Base-by-base conservation (phyloP, 352 stramenopile species). In the Phytophthora fragariaefolia region DNA sequence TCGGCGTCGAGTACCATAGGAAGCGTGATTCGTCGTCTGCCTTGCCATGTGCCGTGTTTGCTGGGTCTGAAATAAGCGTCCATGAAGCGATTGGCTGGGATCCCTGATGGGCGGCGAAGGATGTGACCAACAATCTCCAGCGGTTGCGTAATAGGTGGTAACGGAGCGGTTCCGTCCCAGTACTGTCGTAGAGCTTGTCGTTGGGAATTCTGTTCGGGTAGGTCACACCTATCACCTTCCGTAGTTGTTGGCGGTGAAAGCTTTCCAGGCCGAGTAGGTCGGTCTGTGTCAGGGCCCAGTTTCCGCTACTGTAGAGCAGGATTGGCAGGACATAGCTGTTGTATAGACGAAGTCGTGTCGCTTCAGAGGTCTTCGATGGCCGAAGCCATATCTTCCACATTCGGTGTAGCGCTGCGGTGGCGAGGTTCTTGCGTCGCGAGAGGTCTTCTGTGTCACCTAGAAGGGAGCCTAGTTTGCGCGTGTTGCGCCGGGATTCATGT, bases 381-480 rank as follows among this genome's bases (percentile, higher is more conserved):
- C 53, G 62, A 34, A 64, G n/a, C 45, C 62, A 69, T 13, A 70
- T n/a, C 6, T 36, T 59, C 62, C 45, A 69, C 34, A 63, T 51
- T 0, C 36, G 62, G 22, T 63, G 47, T 1, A 70, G 48, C 12
- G 62, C 53, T 22, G 62, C 54, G 0, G 61, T 45, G 0, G 61
- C 42, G 5, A 69, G 36, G 18, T 23, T 69, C 13, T 69, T 68
- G 32, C 60, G 60, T 5, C 60, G 22, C 22, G 28, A 55, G 30
- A 68, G 1, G 32, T 57, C 50, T 57, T 68, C 60, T 1, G 30
- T 6, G 24, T 58, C 60, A 7, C 60, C 32, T 13, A 68, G 43
- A 1, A 62, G 51, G 13, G 43, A 68, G 1, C 60, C 42, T 12
- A 68, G 23, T 38, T 67, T 68, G 3, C 28, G 38, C 3, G 51